These are phyloP conservation scores for Penicillium aurantiogriseum DNA, from an alignment of 2,329 filamentous ascomycete genomes.

Conservation along the genomic window DNA sequence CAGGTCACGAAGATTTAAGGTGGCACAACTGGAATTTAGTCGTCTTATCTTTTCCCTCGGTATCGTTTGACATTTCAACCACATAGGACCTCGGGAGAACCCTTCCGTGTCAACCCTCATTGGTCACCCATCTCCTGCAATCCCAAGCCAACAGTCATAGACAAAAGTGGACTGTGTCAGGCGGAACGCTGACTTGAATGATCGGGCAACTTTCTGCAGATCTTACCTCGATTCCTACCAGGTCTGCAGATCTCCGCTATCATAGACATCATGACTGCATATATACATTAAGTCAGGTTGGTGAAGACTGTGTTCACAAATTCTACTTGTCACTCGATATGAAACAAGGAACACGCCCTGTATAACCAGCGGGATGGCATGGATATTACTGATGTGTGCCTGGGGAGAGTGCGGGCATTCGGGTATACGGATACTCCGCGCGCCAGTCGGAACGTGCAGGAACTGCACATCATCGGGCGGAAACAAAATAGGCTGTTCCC, in stretches of 20 bases:
- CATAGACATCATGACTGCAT: not conserved
- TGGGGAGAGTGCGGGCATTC: not conserved
- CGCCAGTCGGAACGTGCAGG: slow-evolving; percentile 70
- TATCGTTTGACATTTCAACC: slow-evolving; percentile 7
- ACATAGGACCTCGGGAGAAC: not conserved
- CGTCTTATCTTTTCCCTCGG: slow-evolving; percentile 9
- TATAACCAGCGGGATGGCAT: not conserved
- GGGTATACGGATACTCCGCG: slow-evolving; percentile 33
- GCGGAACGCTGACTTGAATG: slow-evolving; percentile 51
- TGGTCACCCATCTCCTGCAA: slow-evolving; percentile 44
- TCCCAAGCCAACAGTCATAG: slow-evolving; percentile 67
- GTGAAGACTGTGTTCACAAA: not conserved
- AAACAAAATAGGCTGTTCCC: slow-evolving; percentile 73
- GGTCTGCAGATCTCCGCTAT: slow-evolving; percentile 77
- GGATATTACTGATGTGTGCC: not conserved
- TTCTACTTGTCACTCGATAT: not conserved
- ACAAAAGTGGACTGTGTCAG: slow-evolving; percentile 53
- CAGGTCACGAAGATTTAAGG: slow-evolving; percentile 4
- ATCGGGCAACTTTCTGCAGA: slow-evolving; percentile 60
- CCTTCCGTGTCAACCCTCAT: slow-evolving; percentile 11
- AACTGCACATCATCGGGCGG: slow-evolving; percentile 71
- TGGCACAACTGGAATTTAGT: slow-evolving; percentile 12
- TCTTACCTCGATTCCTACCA: slow-evolving; percentile 74
- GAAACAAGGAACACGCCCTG: not conserved
- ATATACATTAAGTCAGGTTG: not conserved